Conservation (phyloP, 306 rosid species). For the Ammopiptanthus mongolicus region DNA sequence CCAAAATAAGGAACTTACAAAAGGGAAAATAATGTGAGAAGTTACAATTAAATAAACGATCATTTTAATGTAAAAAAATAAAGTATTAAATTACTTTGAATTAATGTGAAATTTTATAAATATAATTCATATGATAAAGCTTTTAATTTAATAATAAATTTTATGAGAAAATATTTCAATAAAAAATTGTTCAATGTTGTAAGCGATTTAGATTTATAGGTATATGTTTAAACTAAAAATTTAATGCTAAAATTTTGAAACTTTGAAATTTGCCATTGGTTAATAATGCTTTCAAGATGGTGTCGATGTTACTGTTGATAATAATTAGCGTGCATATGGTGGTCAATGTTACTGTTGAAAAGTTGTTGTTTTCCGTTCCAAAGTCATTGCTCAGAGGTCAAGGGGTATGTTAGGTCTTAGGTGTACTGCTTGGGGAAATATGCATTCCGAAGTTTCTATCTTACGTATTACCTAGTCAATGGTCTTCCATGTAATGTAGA, state of each 20-base stretch:
- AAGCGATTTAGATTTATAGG: too few relatives aligned
- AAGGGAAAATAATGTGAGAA: background rate
- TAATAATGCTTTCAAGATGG: background rate
- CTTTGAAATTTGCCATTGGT: background rate
- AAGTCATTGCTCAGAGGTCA: background rate
- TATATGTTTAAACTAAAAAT: background rate
- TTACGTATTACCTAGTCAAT: constrained; percentile 12
- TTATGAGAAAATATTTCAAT: too few relatives aligned
- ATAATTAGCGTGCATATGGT: background rate
- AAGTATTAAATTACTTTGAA: too few relatives aligned
- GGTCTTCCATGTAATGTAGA: background rate
- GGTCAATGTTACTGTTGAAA: constrained; percentile 17
- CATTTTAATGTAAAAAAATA: too few relatives aligned
- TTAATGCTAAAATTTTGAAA: background rate
- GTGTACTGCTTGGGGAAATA: background rate
- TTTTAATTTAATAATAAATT: too few relatives aligned
- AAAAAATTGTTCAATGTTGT: too few relatives aligned
- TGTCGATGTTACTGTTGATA: background rate
- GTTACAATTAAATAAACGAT: background rate
- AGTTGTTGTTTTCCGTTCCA: background rate
- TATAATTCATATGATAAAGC: too few relatives aligned
- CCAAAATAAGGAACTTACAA: background rate
- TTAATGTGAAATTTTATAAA: too few relatives aligned
- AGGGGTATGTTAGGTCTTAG: background rate
- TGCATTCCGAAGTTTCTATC: constrained; percentile 11